Evolutionary conservation across 805 yeast genomes (phyloP), one percentile per base, ranked within the genome.

Genomic region (Zygotorulaspora florentina): DNA sequence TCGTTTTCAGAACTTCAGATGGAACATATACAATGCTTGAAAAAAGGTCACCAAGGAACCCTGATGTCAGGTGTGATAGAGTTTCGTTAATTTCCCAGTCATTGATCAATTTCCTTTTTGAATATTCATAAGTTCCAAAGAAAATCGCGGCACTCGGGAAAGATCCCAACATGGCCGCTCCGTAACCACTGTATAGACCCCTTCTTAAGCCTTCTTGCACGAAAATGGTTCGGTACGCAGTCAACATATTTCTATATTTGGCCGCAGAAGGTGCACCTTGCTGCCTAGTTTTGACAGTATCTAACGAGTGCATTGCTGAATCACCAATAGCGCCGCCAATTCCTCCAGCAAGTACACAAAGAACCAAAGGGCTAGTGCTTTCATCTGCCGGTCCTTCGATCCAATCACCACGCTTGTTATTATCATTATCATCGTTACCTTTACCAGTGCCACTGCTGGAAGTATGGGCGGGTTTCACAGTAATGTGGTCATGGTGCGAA

Each of bases 231-330:
- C 67, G 51, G 57, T 85, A 88, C 0, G 97, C 96, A 9, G 80
- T 76, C 8, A 83, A 57, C 83, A 89, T 88, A 56, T 77, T 81
- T 48, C 70, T 75, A 65, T 91, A 91, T 64, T 87, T 85, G 6
- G 70, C 52, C 11, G 54, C 53, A 52, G 74, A 71, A 17, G 86
- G 82, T 3, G 95, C 86, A n/a, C 96, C 98, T 62, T 93, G 99
- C 64, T 93, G 99, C 51, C 99, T 74, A 2, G 99, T 93, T 64
- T 93, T 93, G 27, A 93, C 96, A 0, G 99, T 93, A 62, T 93
- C 99, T 29, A 93, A 68, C 0, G 98, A 90, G 66, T 93, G 97
- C 97, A 93, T 93, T 26, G 80, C 69, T 1, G 93, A 76, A 59
- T 91, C 99, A 11, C 97, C 98, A 31, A 90, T 78, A 44, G 87